Evolutionary conservation across 352 stramenopile species (phyloP).

Genomic region (Phytophthora multivora): DNA sequence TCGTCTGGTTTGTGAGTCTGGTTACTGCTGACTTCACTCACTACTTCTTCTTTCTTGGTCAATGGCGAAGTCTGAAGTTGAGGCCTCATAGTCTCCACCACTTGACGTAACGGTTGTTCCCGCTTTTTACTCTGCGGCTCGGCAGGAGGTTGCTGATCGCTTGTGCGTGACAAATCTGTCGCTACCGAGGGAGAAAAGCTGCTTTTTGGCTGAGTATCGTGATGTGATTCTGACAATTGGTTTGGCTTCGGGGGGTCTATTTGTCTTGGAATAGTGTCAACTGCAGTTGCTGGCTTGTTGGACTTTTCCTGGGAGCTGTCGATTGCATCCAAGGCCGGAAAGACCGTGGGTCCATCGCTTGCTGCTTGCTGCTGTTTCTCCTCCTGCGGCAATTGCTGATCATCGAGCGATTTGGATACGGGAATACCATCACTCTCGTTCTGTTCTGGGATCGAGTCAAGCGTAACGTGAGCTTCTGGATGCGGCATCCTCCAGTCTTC

Average conservation of each 20-base stretch:
- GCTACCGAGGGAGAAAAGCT: background rate
- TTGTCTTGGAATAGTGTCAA: too few relatives aligned
- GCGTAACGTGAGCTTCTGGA: background rate
- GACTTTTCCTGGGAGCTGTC: too few relatives aligned
- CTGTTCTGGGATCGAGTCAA: background rate
- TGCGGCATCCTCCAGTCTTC: conserved; percentile 4
- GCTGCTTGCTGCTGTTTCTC: background rate
- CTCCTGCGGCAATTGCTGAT: too few relatives aligned
- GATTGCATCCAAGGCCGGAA: too few relatives aligned
- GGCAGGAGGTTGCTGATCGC: background rate
- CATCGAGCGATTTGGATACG: too few relatives aligned
- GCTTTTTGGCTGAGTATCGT: background rate
- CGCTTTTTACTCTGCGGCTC: background rate
- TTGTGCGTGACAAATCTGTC: background rate
- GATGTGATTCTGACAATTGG: too few relatives aligned
- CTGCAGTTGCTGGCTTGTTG: too few relatives aligned
- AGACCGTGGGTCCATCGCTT: too few relatives aligned
- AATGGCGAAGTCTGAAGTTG: conserved; percentile 10
- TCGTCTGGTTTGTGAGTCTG: background rate
- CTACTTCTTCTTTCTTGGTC: conserved; percentile 18
- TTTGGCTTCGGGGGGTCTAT: too few relatives aligned
- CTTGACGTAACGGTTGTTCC: background rate
- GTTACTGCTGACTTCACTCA: conserved; percentile 1
- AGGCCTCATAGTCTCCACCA: conserved; percentile 15
- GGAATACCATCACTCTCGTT: background rate